Evolutionary conservation across 2,329 filamentous ascomycete genomes (phyloP), one percentile per base, ranked within the genome.

Genomic region (Neopestalotiopsis clavispora): DNA sequence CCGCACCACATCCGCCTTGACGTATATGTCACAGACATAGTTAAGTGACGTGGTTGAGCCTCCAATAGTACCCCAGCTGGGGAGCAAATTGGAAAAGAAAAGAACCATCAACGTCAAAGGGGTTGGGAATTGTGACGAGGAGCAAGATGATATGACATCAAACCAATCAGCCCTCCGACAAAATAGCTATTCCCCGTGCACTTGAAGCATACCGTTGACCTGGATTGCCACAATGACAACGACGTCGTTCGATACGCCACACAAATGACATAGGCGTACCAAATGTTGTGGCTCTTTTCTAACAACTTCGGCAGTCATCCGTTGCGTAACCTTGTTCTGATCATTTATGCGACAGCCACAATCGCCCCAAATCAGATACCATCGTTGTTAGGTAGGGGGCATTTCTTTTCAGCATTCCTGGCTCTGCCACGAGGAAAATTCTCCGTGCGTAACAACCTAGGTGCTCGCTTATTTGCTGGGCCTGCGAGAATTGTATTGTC

Each of bases 331-430:
- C 45, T 9, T 52, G 45, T 52, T 52, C 4, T 7, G n/a, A 62
- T 62, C 30, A 40, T 62, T 62, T 32, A 62, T 62, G 59, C 59
- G 20, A 62, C 20, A 20, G 34, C 59, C 23, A 62, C 59, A 62
- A 34, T 38, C 14, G 14, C 34, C 10, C 34, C 34, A 20, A 38
- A 38, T 20, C 32, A 62, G 17, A 23, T 52, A 62, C n/a, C 40
- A 5, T 10, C 40, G 12, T 12, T 10, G 14, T 17, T 38, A 62
- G 59, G 17, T 40, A 17, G 9, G 45, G 45, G 17, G 17, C 3
- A 4, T 52, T 52, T 59, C 23, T 59, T 30, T 59, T 34, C 14
- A 10, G n/a, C 30, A 14, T 40, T 38, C 59, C 59, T 20, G 32
- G 59, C 59, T 40, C 30, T 62, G 32, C 59, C 32, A 40, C 30